These are phyloP conservation scores for Tagetes patula DNA, from an alignment of 129 eudicot genomes.

Conservation along the genomic window DNA sequence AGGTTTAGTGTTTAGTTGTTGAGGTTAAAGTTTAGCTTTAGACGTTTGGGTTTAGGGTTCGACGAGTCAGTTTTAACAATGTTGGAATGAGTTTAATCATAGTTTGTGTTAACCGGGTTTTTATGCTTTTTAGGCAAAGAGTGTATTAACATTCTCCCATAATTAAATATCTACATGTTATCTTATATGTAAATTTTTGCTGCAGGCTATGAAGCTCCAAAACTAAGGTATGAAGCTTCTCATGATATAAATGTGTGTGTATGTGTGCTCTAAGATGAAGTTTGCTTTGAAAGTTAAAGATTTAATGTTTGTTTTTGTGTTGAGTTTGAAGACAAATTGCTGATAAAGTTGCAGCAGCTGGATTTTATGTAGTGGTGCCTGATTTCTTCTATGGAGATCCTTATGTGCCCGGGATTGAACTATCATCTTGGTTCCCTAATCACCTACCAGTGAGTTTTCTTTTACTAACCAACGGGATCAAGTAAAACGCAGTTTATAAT, in stretches of 20 bases:
- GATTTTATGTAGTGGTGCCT: constrained; percentile 66
- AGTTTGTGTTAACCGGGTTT: too few relatives aligned
- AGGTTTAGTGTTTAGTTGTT: too few relatives aligned
- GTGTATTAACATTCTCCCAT: neutral
- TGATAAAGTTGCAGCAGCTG: constrained; percentile 65
- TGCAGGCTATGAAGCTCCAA: constrained; percentile 38
- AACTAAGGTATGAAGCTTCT: constrained; percentile 31
- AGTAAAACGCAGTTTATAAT: too few relatives aligned
- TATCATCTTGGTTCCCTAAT: constrained; percentile 38
- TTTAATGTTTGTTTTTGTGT: constrained; percentile 6
- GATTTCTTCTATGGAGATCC: constrained; percentile 72
- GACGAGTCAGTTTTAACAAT: too few relatives aligned
- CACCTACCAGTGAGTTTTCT: constrained; percentile 46
- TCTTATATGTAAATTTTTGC: neutral
- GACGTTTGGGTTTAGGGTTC: too few relatives aligned
- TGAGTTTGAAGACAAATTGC: constrained; percentile 48
- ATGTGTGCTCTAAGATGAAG: neutral
- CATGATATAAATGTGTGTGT: neutral
- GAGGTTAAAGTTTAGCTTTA: too few relatives aligned
- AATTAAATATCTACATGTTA: neutral
- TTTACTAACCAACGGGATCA: too few relatives aligned
- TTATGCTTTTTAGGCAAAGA: too few relatives aligned
- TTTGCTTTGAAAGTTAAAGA: neutral
- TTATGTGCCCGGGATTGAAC: constrained; percentile 23
- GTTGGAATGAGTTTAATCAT: too few relatives aligned